Evolutionary conservation across 2,329 filamentous ascomycete genomes (phyloP).

Genomic region (Paracoccidioides lutzii): DNA sequence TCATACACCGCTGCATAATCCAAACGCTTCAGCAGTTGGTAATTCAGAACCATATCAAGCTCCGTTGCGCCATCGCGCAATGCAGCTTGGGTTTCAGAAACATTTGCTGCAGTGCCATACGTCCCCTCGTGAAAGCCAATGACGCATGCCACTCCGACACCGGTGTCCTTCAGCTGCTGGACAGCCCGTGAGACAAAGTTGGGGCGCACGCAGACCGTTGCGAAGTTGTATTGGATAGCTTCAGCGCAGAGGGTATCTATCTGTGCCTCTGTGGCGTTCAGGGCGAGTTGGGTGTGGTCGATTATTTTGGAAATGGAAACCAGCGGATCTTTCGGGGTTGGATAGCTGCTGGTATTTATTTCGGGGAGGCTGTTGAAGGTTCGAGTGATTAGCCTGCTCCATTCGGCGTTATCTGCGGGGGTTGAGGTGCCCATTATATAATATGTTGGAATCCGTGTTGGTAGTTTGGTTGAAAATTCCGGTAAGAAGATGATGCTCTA

Average conservation of each 20-base stretch:
- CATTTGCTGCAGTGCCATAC: slow-evolving; percentile 38
- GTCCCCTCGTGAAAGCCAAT: slow-evolving; percentile 50
- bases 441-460: not conserved
- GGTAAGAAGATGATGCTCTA: no score
- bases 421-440: not conserved
- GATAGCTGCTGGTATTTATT: slow-evolving; percentile 11
- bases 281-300: slow-evolving; percentile 31
- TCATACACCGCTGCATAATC: slow-evolving; percentile 39
- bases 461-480: not conserved
- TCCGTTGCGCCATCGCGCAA: slow-evolving; percentile 41
- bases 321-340: slow-evolving; percentile 13
- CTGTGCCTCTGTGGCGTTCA: slow-evolving; percentile 33
- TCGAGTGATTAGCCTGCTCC: slow-evolving; percentile 19
- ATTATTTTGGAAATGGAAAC: slow-evolving; percentile 24
- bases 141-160: slow-evolving; percentile 44
- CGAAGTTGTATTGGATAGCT: slow-evolving; percentile 32
- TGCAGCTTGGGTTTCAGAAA: slow-evolving; percentile 39
- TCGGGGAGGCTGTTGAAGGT: slow-evolving; percentile 17
- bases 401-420: slow-evolving; percentile 23
- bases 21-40: slow-evolving; percentile 33
- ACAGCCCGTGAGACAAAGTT: slow-evolving; percentile 40
- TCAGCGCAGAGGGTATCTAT: slow-evolving; percentile 45
- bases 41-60: slow-evolving; percentile 48
- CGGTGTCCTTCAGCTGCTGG: slow-evolving; percentile 33
- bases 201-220: slow-evolving; percentile 45